Evolutionary conservation across 257 asterid species (phyloP).

Genomic region (Solanum pennellii): DNA sequence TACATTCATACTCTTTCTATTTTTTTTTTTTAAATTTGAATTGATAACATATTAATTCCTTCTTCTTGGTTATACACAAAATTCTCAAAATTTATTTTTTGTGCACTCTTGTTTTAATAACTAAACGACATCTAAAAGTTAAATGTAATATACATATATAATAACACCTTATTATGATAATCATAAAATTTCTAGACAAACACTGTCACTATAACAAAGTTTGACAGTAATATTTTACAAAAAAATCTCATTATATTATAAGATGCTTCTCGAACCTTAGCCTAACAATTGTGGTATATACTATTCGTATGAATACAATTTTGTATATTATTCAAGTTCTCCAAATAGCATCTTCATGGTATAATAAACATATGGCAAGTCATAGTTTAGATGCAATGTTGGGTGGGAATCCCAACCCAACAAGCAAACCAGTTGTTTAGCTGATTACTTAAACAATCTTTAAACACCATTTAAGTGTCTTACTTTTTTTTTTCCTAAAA

Average conservation of each 20-base stretch:
- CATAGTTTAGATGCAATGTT: constrained; percentile 14
- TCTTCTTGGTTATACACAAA: too few species aligned
- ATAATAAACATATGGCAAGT: neutral
- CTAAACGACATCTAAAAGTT: too few species aligned
- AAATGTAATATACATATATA: too few species aligned
- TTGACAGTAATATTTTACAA: neutral
- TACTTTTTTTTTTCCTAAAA: neutral
- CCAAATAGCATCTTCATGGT: neutral
- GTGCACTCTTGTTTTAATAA: too few species aligned
- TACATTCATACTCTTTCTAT: too few species aligned
- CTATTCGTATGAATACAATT: neutral
- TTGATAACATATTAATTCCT: too few species aligned
- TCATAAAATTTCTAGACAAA: neutral
- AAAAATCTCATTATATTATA: neutral
- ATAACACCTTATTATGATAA: too few species aligned
- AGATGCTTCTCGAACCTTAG: neutral
- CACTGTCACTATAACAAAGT: neutral
- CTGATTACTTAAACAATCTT: constrained; percentile 16
- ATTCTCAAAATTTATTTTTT: too few species aligned
- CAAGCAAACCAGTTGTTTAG: constrained; percentile 54
- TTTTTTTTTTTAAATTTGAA: too few species aligned
- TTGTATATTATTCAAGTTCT: neutral
- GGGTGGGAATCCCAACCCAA: constrained; percentile 42
- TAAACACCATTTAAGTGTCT: neutral
- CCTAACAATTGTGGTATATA: neutral